A percentile compares a stretch with the other conserved stretches of the same genome.
Conservation (phyloP, 2,329 filamentous ascomycete genomes). For the Diaporthe capsici region DNA sequence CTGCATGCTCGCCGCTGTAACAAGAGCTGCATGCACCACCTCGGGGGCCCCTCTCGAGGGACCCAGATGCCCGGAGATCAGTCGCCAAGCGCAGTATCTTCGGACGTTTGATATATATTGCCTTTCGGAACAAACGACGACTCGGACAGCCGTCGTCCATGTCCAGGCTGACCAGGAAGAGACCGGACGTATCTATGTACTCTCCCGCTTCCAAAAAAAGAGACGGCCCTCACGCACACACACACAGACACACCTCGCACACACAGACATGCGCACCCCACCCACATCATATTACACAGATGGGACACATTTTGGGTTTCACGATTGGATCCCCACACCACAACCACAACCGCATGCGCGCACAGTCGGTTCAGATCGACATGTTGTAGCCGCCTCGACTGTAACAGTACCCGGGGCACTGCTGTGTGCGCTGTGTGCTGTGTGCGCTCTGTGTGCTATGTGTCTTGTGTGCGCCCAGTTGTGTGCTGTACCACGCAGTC, state of each 20-base stretch:
- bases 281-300: slow-evolving; percentile 23
- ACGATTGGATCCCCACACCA: slow-evolving; percentile 37
- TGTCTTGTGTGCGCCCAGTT: background rate
- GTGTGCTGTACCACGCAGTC: background rate
- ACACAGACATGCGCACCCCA: slow-evolving; percentile 9
- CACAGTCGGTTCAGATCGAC: slow-evolving; percentile 35
- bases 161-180: background rate
- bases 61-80: slow-evolving; percentile 28
- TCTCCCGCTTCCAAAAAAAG: slow-evolving; percentile 31
- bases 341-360: slow-evolving; percentile 15
- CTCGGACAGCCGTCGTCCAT: slow-evolving; percentile 10
- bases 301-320: slow-evolving; percentile 40
- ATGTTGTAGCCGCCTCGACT: slow-evolving; percentile 31
- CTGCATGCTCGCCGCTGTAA: slow-evolving; percentile 18
- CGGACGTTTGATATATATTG: slow-evolving; percentile 28
- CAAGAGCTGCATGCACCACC: slow-evolving; percentile 23
- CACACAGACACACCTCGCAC: slow-evolving; percentile 1
- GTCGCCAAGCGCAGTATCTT: slow-evolving; percentile 18
- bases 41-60: slow-evolving; percentile 21
- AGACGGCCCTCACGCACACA: slow-evolving; percentile 3
- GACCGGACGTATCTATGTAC: background rate
- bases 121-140: slow-evolving; percentile 8
- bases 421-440: background rate
- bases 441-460: background rate
- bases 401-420: slow-evolving; percentile 5